Base-by-base conservation (phyloP, 768 basidiomycete genomes). In the Mycena alexandri region DNA sequence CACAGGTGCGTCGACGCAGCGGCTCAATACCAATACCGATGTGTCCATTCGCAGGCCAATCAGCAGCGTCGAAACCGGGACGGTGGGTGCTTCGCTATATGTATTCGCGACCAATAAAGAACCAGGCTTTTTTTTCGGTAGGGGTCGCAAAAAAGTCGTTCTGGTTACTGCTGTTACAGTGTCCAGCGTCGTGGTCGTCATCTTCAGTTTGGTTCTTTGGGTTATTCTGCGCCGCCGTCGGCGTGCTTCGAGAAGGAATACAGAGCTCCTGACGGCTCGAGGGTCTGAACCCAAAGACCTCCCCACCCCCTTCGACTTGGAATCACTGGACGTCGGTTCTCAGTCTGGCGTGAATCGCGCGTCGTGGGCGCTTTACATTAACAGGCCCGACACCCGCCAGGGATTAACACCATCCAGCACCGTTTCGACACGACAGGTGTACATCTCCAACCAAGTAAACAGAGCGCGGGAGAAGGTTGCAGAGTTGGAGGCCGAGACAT, bases 381-480 rank as follows among this genome's bases (percentile, higher is more conserved):
- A 29, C 29, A 29, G 29, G 29, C 29, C 6, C 29, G 29, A 29
- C 6, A 6, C 29, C 29, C 29, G 29, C 3, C 29, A 29, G 29
- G 29, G 3, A 29, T 29, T 29, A 6, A 29, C 29, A 29, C 29
- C 22, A 13, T 57, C 46, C 51, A 38, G 50, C 46, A 47, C 65
- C 1, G 19, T 61, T 33, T 53, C 38, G 2, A 68, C 48, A 29
- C 67, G 61, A 1, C 48, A 62, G 55, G 21, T 59, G 42, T 68
- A 68, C 25, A 63, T 68, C n/a, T 68, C 67, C 17, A 68, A 68
- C 43, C 50, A 68, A 56, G 34, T 58, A 8, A 42, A 57, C 22
- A 50, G 61, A 29, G 61, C 56, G 1, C 61, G 57, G 2, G 33
- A 63, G 24, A 54, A 68, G 38, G 55, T 57, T 14, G 24, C 22